These are phyloP conservation scores for Calcarisporium arbuscula DNA, from an alignment of 2,329 filamentous ascomycete species.

Conservation along the genomic window DNA sequence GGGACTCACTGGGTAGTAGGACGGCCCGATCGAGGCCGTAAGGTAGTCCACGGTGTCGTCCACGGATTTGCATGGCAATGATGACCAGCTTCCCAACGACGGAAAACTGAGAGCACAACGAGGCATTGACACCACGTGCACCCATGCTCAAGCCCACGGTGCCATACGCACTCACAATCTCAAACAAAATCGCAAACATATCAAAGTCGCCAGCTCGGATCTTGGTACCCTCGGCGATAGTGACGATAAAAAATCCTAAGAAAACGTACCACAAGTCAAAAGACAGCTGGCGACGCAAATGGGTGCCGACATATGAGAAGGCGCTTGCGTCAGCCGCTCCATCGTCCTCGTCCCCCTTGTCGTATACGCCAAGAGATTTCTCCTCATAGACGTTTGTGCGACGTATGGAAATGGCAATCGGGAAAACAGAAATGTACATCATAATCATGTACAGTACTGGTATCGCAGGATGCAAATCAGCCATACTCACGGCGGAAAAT, in stretches of 20 bases:
- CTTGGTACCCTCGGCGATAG: conserved; percentile 74
- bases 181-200: conserved; percentile 69
- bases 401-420: conserved; percentile 91
- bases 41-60: conserved; percentile 61
- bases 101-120: conserved; percentile 76
- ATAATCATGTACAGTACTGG: conserved; percentile 94
- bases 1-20: conserved; percentile 50
- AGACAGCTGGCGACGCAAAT: conserved; percentile 86
- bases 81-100: conserved; percentile 65
- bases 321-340: conserved; percentile 43
- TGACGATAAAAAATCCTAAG: conserved; percentile 84
- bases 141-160: conserved; percentile 90
- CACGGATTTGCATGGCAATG: conserved; percentile 63
- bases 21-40: conserved; percentile 61
- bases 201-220: conserved; percentile 60
- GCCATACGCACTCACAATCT: conserved; percentile 85
- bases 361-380: conserved; percentile 71
- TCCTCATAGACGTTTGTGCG: conserved; percentile 97
- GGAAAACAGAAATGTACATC: conserved; percentile 99
- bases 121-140: conserved; percentile 67
- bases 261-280: conserved; percentile 99
- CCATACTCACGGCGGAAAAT: conserved; percentile 74
- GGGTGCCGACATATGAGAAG: conserved; percentile 80
- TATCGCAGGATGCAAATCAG: conserved; percentile 77
- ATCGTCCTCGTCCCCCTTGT: conserved; percentile 40